Percentiles rank a stretch among this genome's conserved stretches.
Evolutionary conservation across 768 basidiomycete genomes (phyloP).

Genomic region (Termitomyces titanicus): DNA sequence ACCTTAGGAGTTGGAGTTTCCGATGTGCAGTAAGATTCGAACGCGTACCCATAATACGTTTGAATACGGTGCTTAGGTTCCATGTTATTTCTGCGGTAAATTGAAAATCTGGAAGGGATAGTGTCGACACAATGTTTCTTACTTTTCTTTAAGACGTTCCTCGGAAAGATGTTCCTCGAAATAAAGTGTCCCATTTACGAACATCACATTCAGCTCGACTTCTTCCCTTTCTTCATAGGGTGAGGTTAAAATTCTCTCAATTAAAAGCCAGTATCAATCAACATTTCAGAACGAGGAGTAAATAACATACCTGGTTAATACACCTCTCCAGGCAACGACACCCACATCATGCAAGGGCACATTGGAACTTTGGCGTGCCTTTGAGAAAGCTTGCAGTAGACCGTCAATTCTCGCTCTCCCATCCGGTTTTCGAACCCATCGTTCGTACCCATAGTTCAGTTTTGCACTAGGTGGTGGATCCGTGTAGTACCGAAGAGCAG

Average conservation of each 20-base stretch:
- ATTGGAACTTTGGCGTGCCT: constrained; percentile 28
- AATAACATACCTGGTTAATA: constrained; percentile 70
- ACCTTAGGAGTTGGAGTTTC: constrained; percentile 29
- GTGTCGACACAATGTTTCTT: constrained; percentile 17
- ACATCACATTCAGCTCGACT: constrained; percentile 86
- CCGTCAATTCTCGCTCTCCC: constrained; percentile 65
- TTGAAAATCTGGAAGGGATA: not conserved
- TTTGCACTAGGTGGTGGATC: constrained; percentile 65
- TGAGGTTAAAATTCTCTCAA: constrained; percentile 68
- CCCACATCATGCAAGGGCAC: constrained; percentile 38
- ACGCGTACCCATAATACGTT: constrained; percentile 84
- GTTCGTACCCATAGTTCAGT: constrained; percentile 67
- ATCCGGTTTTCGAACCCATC: constrained; percentile 66
- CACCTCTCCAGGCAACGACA: constrained; percentile 74
- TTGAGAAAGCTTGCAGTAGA: constrained; percentile 56
- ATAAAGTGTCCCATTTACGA: constrained; percentile 62
- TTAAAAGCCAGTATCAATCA: constrained; percentile 15
- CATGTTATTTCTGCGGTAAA: constrained; percentile 53
- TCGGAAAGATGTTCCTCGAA: constrained; percentile 71
- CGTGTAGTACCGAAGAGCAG: constrained; percentile 68
- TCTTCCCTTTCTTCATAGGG: constrained; percentile 80
- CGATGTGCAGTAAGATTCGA: constrained; percentile 84
- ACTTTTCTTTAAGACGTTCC: constrained; percentile 63
- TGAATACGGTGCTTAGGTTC: constrained; percentile 59
- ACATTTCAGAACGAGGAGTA: not conserved